A percentile compares a stretch with the other conserved stretches of the same genome.
Evolutionary conservation across 805 yeast genomes (phyloP).

Genomic region (Lipomyces chichibuensis): DNA sequence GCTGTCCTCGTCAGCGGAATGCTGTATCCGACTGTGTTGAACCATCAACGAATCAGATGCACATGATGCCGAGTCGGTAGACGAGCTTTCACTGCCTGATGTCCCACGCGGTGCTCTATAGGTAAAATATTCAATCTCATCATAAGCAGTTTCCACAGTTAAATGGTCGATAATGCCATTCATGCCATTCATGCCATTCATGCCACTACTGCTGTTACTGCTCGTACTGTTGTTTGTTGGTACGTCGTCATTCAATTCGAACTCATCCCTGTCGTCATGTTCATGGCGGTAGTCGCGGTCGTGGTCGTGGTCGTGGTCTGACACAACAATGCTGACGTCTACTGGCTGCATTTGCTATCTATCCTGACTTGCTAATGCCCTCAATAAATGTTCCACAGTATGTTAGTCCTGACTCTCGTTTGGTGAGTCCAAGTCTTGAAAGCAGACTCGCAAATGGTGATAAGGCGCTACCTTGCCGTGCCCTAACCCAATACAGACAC

Average conservation of each 20-base stretch:
- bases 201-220: neutral
- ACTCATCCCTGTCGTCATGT: neutral
- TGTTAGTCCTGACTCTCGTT: neutral
- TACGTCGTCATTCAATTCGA: neutral
- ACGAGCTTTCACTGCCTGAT: neutral
- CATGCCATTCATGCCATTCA: neutral
- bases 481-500: neutral
- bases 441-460: neutral
- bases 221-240: neutral
- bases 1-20: constrained; percentile 6
- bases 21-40: neutral
- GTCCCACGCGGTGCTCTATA: neutral
- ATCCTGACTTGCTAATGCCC: neutral
- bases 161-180: neutral
- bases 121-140: neutral
- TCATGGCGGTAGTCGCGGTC: too few relatives aligned
- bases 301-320: constrained; percentile 19
- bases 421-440: neutral
- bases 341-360: neutral
- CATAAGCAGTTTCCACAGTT: neutral
- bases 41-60: neutral
- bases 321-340: constrained; percentile 17
- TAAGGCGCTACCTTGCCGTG: too few relatives aligned
- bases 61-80: neutral
- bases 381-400: neutral